phyloP scores from a whole-genome alignment of 768 basidiomycete genomes.

The Sistotremastrum suecicum region DNA sequence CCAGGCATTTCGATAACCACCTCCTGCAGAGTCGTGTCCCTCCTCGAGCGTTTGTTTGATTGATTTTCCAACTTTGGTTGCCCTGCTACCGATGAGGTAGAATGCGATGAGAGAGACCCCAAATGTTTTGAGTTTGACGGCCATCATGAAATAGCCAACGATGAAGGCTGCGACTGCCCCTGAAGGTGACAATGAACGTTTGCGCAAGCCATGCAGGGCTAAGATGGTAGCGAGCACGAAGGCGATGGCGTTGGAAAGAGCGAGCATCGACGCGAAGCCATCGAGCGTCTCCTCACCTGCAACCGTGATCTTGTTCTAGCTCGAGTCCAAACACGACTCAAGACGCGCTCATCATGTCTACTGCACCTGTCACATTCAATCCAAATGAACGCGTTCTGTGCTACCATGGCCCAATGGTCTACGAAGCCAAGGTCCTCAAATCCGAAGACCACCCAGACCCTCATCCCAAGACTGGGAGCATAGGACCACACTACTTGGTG shows the following conservation, averaged over 20 bases:
- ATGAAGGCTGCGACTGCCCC: slow-evolving; percentile 68
- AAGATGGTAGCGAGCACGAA: slow-evolving; percentile 37
- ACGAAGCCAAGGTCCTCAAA: slow-evolving; percentile 88
- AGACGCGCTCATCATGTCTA: too few species aligned
- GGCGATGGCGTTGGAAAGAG: slow-evolving; percentile 16
- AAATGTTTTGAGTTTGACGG: slow-evolving; percentile 50
- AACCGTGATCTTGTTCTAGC: background rate
- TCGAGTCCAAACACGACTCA: too few species aligned
- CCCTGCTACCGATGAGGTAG: slow-evolving; percentile 67
- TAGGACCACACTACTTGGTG: slow-evolving; percentile 82
- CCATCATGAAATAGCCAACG: slow-evolving; percentile 62
- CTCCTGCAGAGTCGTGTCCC: slow-evolving; percentile 55
- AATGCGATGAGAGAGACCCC: slow-evolving; percentile 58
- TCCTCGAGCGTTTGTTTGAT: slow-evolving; percentile 67
- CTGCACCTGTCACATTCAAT: slow-evolving; percentile 21
- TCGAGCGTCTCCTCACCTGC: background rate
- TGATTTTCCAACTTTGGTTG: slow-evolving; percentile 76
- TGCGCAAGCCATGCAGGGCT: slow-evolving; percentile 54
- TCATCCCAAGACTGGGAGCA: slow-evolving; percentile 39
- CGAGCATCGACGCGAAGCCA: background rate
- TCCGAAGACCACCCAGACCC: slow-evolving; percentile 48
- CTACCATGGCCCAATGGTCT: slow-evolving; percentile 91
- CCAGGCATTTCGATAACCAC: slow-evolving; percentile 46
- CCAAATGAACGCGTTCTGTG: slow-evolving; percentile 75
- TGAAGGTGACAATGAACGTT: slow-evolving; percentile 58